Evolutionary conservation across 148 eudicot genomes (phyloP).

Genomic region (Bassia scoparia): DNA sequence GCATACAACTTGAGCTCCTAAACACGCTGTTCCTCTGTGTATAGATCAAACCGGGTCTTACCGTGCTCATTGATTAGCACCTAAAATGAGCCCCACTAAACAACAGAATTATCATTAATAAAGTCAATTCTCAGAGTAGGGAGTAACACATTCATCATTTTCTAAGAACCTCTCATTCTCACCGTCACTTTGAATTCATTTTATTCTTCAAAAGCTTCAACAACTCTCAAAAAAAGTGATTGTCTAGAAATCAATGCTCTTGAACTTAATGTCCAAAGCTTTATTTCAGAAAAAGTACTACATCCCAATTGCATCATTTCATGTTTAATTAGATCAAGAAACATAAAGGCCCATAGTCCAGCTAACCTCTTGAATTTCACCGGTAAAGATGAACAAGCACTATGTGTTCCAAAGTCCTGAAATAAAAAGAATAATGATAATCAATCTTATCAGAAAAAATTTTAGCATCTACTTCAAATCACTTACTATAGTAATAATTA

Average conservation of each 20-base stretch:
- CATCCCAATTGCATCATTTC: background rate
- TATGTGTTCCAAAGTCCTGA: conserved; percentile 80
- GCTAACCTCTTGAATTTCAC: conserved; percentile 88
- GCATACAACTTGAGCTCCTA: no score
- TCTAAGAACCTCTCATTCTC: no score
- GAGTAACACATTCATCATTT: no score
- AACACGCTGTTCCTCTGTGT: no score
- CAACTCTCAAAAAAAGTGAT: background rate
- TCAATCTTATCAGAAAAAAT: background rate
- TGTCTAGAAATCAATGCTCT: background rate
- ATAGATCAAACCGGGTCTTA: no score
- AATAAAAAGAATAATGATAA: conserved; percentile 21
- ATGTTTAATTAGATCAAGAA: conserved; percentile 1
- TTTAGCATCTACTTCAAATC: background rate
- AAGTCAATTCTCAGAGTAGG: background rate
- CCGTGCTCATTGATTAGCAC: background rate
- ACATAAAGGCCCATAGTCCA: conserved; percentile 33
- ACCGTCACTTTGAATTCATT: background rate
- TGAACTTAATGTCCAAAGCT: background rate
- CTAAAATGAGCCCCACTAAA: background rate
- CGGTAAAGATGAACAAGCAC: conserved; percentile 99
- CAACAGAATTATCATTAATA: background rate
- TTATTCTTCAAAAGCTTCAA: background rate
- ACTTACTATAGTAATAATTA: background rate
- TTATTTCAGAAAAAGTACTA: background rate